These are phyloP conservation scores for Acacia confusa DNA, from an alignment of 306 rosid species.

Conservation along the genomic window DNA sequence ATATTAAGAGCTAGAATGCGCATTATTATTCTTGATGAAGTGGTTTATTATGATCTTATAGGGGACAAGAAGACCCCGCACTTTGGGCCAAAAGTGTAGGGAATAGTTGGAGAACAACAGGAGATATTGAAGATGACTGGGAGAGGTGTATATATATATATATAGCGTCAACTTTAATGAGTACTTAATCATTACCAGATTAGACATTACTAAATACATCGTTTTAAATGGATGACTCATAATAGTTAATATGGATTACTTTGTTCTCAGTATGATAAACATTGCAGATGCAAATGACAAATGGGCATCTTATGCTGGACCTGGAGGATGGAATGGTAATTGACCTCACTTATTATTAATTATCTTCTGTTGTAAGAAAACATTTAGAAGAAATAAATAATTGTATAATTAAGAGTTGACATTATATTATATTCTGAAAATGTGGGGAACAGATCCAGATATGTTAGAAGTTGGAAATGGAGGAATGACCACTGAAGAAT, in stretches of 20 bases:
- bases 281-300: constrained; percentile 63
- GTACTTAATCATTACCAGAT: not conserved
- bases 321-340: constrained; percentile 87
- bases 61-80: constrained; percentile 79
- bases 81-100: constrained; percentile 65
- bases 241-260: not conserved
- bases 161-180: not conserved
- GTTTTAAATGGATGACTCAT: not conserved
- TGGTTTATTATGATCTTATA: constrained; percentile 33
- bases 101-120: constrained; percentile 88
- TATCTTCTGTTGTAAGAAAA: too few species aligned
- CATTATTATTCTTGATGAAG: not conserved
- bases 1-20: not conserved
- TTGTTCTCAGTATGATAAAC: constrained; percentile 50
- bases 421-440: not conserved
- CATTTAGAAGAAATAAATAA: not conserved
- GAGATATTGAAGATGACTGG: constrained; percentile 73
- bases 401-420: not conserved
- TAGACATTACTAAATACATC: not conserved
- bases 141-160: constrained; percentile 35
- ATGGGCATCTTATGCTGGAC: constrained; percentile 84
- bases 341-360: not conserved
- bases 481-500: constrained; percentile 73
- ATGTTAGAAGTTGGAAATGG: constrained; percentile 91
- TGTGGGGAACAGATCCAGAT: constrained; percentile 62